These are phyloP conservation scores for Dactylellina leptospora DNA, from an alignment of 2,329 filamentous ascomycete genomes.

Conservation along the genomic window DNA sequence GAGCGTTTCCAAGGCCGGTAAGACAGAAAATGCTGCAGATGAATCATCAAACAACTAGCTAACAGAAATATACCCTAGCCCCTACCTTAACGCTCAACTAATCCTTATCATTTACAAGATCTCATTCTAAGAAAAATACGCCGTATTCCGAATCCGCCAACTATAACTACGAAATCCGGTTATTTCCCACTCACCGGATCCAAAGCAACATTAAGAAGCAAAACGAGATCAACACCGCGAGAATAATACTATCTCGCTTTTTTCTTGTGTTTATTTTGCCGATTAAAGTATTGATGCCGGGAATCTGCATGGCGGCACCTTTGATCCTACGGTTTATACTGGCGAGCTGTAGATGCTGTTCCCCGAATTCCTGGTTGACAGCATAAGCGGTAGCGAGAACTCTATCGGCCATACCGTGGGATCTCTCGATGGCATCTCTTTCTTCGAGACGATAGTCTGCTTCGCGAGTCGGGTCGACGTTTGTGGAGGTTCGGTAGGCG, in stretches of 20 bases:
- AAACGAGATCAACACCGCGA: conserved; percentile 88
- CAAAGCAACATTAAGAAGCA: conserved; percentile 89
- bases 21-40: background rate
- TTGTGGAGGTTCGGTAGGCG: conserved; percentile 73
- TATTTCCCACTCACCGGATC: conserved; percentile 68
- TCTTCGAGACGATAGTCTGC: conserved; percentile 98
- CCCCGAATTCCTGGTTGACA: conserved; percentile 86
- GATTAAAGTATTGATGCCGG: conserved; percentile 91
- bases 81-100: no score
- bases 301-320: conserved; percentile 86
- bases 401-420: conserved; percentile 85
- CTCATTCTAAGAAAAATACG: no score
- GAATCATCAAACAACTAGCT: background rate
- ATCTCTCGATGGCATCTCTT: conserved; percentile 83
- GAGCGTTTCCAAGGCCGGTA: no score
- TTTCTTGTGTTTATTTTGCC: conserved; percentile 93
- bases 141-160: background rate
- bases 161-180: background rate
- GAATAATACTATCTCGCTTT: conserved; percentile 90
- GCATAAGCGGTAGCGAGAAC: conserved; percentile 96
- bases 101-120: no score
- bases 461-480: conserved; percentile 64
- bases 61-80: background rate
- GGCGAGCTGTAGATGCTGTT: conserved; percentile 86
- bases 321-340: conserved; percentile 92